Base-by-base conservation (phyloP, 495 filamentous ascomycete species). In the Penicillium lagena region DNA sequence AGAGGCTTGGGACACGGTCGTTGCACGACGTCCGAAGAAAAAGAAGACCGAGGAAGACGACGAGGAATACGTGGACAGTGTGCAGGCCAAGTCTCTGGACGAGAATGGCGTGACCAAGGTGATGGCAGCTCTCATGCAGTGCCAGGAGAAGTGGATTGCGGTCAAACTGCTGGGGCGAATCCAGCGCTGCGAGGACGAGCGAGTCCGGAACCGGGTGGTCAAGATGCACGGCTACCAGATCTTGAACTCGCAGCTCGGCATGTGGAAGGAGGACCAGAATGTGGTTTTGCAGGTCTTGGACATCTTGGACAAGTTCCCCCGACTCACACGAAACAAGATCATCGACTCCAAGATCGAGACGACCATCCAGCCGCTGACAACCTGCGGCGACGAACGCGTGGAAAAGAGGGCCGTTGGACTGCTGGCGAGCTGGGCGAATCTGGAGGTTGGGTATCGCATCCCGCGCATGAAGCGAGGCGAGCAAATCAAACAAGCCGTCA, bases 111-210 rank as follows among this genome's bases (percentile, higher is more conserved):
- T 97, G 52, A 94, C 85, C 54, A 95, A 94, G 64, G 90, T 99
- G 64, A 97, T 99, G 91, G 89, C 90, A 7, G 85, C 89, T n/a
- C 83, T 99, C 47, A 87, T 95, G 80, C 91, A 96, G 64, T 96
- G 89, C 73, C 91, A 93, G 66, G 93, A 99, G 76, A 96, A 96
- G 56, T 99, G 94, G 94, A 96, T 99, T 62, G 87, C 87, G 9
- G 89, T 95, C 70, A 97, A 96, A 69, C 72, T 99, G 42, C 81
- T 99, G 12, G 76, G 79, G 32, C 89, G 93, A 35, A 87, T 99
- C 43, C 89, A 96, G 61, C 80, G 77, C n/a, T 86, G 85, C 62
- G 82, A 93, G 39, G 90, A 96, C 47, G 90, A 96, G 55, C 78
- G 82, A 42, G 88, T 96, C 34, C 80, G 83, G 39, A 88, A 94